Base-by-base conservation (phyloP, 2,329 filamentous ascomycete genomes). In the Pseudogymnoascus verrucosus region DNA sequence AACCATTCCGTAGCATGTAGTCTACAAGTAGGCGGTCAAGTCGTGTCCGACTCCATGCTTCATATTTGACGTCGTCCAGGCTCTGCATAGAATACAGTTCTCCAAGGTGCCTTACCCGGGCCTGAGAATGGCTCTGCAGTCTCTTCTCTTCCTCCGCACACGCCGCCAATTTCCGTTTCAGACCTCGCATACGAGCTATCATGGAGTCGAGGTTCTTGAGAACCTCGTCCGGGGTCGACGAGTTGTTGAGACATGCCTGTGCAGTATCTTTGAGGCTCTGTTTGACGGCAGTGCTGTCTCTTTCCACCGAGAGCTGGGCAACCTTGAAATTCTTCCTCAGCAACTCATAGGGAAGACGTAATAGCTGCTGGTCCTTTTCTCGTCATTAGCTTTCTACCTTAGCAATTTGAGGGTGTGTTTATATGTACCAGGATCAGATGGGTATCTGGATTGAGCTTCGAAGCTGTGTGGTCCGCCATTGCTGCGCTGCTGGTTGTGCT, bases 271-370 rank as follows among this genome's bases (percentile, higher is more conserved):
- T 83, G 64, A 88, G 80, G 10, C 81, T 76, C 21, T 84, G 82
- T 71, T 85, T 86, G 67, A 91, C 77, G 60, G 80, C 80, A 16
- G 82, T 80, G 66, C 84, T 85, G 69, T 90, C 86, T 73, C 87
- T 88, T 73, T 93, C 90, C 74, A 92, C 84, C 67, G 85, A 80
- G 72, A 89, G 87, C 74, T 92, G 90, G 47, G 89, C 89, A 3
- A 88, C 86, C 71, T 96, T 95, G 78, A 98, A 96, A 78, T 96
- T 98, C 75, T 95, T 93, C 63, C 92, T 89, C 21, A 96, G 87
- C 64, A 97, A 89, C 74, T 98, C 95, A 76, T 93, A 89, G 16
- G 95, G 95, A 21, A 98, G 86, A 36, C 93, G 91, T 69, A 99
- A 86, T 68, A 98, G 89, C 3, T 93, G 89, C 83, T 98, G 93